phyloP scores from a whole-genome alignment of 108 stramenopile genomes.

The Nitzschia sp. region DNA sequence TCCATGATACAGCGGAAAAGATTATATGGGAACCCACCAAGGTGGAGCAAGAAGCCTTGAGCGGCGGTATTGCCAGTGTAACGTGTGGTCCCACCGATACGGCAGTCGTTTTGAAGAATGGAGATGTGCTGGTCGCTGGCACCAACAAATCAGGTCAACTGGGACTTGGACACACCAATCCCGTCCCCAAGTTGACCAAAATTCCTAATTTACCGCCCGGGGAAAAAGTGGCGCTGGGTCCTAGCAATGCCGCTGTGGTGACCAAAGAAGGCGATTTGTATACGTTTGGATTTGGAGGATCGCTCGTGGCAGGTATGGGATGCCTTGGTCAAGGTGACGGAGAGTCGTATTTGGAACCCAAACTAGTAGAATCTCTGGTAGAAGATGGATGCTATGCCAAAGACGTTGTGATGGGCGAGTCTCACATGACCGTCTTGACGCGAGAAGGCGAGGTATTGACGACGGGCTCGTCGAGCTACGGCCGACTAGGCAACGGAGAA shows the following conservation, averaged over 20 bases:
- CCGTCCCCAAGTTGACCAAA: constrained; percentile 37
- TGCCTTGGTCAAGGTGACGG: constrained; percentile 72
- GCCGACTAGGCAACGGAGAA: constrained; percentile 81
- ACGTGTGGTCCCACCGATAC: constrained; percentile 73
- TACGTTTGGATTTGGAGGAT: constrained; percentile 78
- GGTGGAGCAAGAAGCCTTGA: neutral
- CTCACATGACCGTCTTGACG: constrained; percentile 82
- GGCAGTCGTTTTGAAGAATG: constrained; percentile 52
- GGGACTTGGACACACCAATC: constrained; percentile 52
- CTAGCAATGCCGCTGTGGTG: constrained; percentile 53
- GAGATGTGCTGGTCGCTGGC: constrained; percentile 60
- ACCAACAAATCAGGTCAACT: constrained; percentile 79
- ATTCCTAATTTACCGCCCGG: constrained; percentile 21
- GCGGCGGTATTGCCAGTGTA: constrained; percentile 16
- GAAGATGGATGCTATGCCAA: constrained; percentile 77
- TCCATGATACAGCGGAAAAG: constrained; percentile 23
- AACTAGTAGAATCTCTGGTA: constrained; percentile 65
- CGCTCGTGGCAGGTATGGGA: constrained; percentile 61
- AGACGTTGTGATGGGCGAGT: constrained; percentile 74
- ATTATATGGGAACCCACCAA: constrained; percentile 35
- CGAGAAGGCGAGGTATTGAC: constrained; percentile 86
- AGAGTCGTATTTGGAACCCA: constrained; percentile 58
- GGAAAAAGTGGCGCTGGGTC: constrained; percentile 51
- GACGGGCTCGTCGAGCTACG: constrained; percentile 74
- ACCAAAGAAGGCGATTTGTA: constrained; percentile 75